Conservation (phyloP, 2,329 filamentous ascomycete genomes). For the Stromatinia cepivora region DNA sequence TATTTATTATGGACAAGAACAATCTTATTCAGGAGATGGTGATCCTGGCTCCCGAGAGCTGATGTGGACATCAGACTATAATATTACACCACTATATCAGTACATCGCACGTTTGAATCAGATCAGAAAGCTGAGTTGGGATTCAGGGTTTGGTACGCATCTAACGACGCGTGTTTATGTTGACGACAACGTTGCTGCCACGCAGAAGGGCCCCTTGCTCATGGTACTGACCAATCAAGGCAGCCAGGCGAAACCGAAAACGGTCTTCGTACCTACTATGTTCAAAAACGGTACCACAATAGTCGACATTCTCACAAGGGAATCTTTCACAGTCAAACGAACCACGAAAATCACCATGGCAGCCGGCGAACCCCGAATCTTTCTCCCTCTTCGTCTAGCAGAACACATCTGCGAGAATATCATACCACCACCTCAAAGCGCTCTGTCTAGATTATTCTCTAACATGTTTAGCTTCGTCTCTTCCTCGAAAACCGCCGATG, state of each 20-base stretch:
- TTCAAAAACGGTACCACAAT: constrained; percentile 26
- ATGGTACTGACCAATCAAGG: constrained; percentile 29
- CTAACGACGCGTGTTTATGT: constrained; percentile 21
- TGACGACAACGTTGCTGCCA: constrained; percentile 20
- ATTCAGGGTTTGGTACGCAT: constrained; percentile 27
- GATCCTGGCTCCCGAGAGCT: constrained; percentile 48
- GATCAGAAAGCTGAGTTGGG: constrained; percentile 27
- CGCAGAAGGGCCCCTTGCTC: constrained; percentile 28
- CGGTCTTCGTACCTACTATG: constrained; percentile 19
- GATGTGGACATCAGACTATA: constrained; percentile 45
- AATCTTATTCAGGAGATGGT: constrained; percentile 45
- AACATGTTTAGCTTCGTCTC: background rate
- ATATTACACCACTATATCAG: constrained; percentile 36
- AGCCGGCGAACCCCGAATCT: constrained; percentile 25
- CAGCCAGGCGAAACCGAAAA: constrained; percentile 17
- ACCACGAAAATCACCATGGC: constrained; percentile 20
- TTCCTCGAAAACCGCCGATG: background rate
- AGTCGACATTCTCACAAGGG: constrained; percentile 26
- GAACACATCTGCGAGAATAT: constrained; percentile 22
- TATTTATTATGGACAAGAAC: constrained; percentile 54
- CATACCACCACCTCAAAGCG: constrained; percentile 9
- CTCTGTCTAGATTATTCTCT: constrained; percentile 4
- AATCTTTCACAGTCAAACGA: constrained; percentile 26
- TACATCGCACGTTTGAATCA: constrained; percentile 27
- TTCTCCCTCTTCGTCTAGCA: constrained; percentile 24